Conservation (phyloP, 202 grass and related monocot genomes). For the Bolboschoenoplectus hybrid region DNA sequence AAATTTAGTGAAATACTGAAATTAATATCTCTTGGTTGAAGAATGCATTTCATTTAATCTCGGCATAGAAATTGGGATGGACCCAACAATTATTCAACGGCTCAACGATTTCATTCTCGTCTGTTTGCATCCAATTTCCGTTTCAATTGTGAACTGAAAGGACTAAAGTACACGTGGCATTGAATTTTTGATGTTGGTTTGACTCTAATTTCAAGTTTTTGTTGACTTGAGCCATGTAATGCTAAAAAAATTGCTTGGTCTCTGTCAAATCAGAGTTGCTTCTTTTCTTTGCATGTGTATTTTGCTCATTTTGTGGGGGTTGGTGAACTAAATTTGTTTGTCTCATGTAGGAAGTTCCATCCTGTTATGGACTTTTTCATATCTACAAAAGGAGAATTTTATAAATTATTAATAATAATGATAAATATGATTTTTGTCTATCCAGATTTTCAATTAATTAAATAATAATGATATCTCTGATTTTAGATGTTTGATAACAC, state of each 20-base stretch:
- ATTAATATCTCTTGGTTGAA: not conserved
- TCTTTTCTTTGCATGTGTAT: not conserved
- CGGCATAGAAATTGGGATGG: constrained; percentile 5
- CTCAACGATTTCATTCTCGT: not conserved
- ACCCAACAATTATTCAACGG: constrained; percentile 3
- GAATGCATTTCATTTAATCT: constrained; percentile 16
- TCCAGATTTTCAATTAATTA: not conserved
- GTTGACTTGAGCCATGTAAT: constrained; percentile 24
- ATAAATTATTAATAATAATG: not conserved
- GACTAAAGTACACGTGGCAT: not conserved
- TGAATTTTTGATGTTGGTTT: not conserved
- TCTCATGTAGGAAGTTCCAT: not conserved
- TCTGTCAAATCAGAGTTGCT: constrained; percentile 12
- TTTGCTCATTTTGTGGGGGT: constrained; percentile 28
- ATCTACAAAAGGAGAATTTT: not conserved
- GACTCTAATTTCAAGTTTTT: not conserved
- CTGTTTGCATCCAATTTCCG: not conserved
- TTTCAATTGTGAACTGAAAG: constrained; percentile 32
- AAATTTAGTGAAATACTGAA: not conserved
- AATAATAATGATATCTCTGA: not conserved
- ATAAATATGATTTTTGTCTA: not conserved
- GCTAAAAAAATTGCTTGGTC: constrained; percentile 27
- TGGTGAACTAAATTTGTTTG: constrained; percentile 29
- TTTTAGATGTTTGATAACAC: no score
- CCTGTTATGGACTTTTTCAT: not conserved